These are phyloP conservation scores for Kickxella alabastrina DNA, from an alignment of 192 early-diverging fungal species.

Conservation along the genomic window DNA sequence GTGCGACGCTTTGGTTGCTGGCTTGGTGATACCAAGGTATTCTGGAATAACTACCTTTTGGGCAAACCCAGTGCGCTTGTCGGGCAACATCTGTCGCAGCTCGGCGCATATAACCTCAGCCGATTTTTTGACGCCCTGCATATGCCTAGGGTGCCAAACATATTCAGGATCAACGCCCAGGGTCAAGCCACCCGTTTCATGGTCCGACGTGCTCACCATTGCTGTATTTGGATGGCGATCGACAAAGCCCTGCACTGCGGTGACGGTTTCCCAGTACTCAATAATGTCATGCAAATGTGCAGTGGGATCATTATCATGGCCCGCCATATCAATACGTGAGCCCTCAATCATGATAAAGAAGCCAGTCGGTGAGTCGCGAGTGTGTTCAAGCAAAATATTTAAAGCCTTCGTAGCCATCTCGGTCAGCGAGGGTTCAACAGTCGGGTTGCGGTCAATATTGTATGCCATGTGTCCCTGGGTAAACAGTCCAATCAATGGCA, in stretches of 20 bases:
- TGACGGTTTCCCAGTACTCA: conserved; percentile 54
- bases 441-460: conserved; percentile 47
- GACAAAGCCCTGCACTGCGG: conserved; percentile 44
- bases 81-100: not conserved
- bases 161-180: conserved; percentile 54
- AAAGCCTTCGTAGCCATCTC: conserved; percentile 54
- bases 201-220: conserved; percentile 56
- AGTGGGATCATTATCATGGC: conserved; percentile 58
- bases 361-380: conserved; percentile 11
- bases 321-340: conserved; percentile 57
- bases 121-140: conserved; percentile 20
- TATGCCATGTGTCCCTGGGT: conserved; percentile 49
- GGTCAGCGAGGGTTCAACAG: conserved; percentile 46
- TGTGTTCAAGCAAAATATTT: conserved; percentile 11
- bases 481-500: conserved; percentile 54
- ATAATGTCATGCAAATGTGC: conserved; percentile 58
- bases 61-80: not conserved
- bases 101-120: conserved; percentile 24
- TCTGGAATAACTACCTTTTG: conserved; percentile 10
- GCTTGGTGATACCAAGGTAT: conserved; percentile 30
- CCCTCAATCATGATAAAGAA: conserved; percentile 64
- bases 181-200: conserved; percentile 61
- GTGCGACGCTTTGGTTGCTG: conserved; percentile 1
- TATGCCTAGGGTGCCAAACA: conserved; percentile 43
- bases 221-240: conserved; percentile 51